Evolutionary conservation across 208 protist species (phyloP), one percentile per base, ranked within the genome.

Genomic region (Wallacemonas sp.): DNA sequence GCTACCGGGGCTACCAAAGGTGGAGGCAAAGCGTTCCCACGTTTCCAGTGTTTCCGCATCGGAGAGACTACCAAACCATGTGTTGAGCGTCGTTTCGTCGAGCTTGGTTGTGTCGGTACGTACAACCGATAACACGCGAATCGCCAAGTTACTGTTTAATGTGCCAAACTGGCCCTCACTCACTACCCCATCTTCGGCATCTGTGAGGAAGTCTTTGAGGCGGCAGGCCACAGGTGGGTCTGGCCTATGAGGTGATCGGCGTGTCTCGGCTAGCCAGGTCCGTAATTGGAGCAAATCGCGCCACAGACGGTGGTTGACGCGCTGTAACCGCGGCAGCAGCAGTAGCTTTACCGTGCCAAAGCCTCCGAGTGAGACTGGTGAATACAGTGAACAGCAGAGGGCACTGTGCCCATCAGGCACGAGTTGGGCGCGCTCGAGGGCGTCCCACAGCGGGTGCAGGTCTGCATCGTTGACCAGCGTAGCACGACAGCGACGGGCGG

Each of bases 351-450:
- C 60, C 21, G 60, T 21, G 26, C 17, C 11, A 45, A 33, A 27
- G 15, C 22, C 19, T 30, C 30, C 49, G 26, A 39, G 41, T 0
- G n/a, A 27, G 47, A 33, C 27, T 6, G 47, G 47, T 8, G 47
- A 19, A 27, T 33, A 34, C 47, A 77, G 64, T 28, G 26, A 41
- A 36, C 62, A 70, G n/a, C 65, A 45, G 33, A 77, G 36, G 27
- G 49, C 28, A 21, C 58, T 54, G 53, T 77, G 26, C 33, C 45
- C 21, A 4, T 67, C 58, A 2, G 30, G 49, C 19, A 59, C 33
- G 12, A 42, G 27, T 39, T 2, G 36, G n/a, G 49, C 51, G 22
- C 15, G 12, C 15, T 24, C 6, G 1, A 75, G 27, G 9, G 54
- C 44, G 30, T 30, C 44, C 24, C 53, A 27, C 11, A 75, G 56